Conservation (phyloP, 768 basidiomycete genomes). For the Plicaturopsis crispa region DNA sequence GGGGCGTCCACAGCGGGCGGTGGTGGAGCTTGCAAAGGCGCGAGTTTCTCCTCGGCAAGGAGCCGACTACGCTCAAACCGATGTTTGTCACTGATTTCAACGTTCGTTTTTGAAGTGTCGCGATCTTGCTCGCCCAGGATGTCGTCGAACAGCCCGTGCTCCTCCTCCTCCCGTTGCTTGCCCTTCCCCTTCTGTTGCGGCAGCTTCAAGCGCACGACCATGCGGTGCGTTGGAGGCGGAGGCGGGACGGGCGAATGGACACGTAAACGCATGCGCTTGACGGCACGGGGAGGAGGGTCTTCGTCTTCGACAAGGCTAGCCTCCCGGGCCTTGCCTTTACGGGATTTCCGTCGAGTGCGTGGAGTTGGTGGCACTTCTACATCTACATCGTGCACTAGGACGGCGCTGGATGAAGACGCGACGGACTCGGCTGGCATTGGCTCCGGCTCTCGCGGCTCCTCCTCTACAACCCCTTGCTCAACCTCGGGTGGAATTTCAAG, state of each 20-base stretch:
- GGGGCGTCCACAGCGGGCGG: conserved; percentile 25
- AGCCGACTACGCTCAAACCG: conserved; percentile 67
- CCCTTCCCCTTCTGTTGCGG: conserved; percentile 55
- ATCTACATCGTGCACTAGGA: conserved; percentile 14
- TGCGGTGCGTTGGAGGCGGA: conserved; percentile 18
- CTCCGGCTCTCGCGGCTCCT: conserved; percentile 19
- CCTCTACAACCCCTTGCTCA: conserved; percentile 4
- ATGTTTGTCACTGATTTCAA: conserved; percentile 51
- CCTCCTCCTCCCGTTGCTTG: conserved; percentile 62
- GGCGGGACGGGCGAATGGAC: conserved; percentile 28
- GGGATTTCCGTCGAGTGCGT: conserved; percentile 5
- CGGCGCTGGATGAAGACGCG: too few species aligned
- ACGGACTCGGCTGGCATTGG: too few species aligned
- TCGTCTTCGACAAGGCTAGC: conserved; percentile 13
- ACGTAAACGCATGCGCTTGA: conserved; percentile 42
- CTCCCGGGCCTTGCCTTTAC: background rate
- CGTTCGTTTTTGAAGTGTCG: conserved; percentile 62
- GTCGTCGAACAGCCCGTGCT: conserved; percentile 76
- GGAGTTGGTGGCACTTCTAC: conserved; percentile 6
- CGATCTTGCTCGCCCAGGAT: conserved; percentile 62
- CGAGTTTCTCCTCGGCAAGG: conserved; percentile 58
- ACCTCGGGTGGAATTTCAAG: conserved; percentile 7
- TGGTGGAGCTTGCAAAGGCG: conserved; percentile 30
- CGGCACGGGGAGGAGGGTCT: conserved; percentile 19
- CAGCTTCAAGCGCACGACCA: conserved; percentile 5